Evolutionary conservation across 2,329 filamentous ascomycete genomes (phyloP).

Genomic region (Pseudomassariella vexata): DNA sequence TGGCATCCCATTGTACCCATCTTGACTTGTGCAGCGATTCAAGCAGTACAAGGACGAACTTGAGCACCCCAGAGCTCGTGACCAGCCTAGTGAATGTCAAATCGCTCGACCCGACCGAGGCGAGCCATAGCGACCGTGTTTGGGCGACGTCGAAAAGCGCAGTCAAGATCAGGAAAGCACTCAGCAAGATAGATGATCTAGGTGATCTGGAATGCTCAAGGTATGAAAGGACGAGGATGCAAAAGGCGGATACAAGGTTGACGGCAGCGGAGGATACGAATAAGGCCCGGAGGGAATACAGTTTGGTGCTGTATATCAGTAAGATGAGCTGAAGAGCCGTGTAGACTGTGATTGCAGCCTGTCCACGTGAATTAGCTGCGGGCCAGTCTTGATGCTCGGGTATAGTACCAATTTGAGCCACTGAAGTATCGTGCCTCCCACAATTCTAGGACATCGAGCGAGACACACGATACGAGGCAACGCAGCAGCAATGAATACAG

Average conservation of each 20-base stretch:
- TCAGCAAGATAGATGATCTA: conserved; percentile 37
- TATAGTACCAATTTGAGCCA: conserved; percentile 20
- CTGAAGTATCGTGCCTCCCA: conserved; percentile 21
- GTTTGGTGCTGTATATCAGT: conserved; percentile 15
- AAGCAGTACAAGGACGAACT: conserved; percentile 27
- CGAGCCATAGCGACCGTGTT: conserved; percentile 36
- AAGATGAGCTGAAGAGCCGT: conserved; percentile 18
- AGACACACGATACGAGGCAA: conserved; percentile 22
- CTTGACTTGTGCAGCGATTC: conserved; percentile 32
- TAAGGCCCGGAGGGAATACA: conserved; percentile 4
- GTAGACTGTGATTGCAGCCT: conserved; percentile 16
- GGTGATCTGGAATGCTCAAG: conserved; percentile 14
- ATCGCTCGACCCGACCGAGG: conserved; percentile 5
- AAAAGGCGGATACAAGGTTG: conserved; percentile 17
- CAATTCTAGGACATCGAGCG: conserved; percentile 21
- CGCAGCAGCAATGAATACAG: conserved; percentile 21
- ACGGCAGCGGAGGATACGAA: conserved; percentile 23
- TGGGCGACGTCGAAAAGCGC: conserved; percentile 37
- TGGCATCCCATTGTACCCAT: conserved; percentile 32
- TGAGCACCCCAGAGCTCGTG: conserved; percentile 27
- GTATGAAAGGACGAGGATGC: conserved; percentile 11
- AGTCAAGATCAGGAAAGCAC: conserved; percentile 33
- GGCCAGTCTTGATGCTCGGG: neutral
- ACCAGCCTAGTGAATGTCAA: conserved; percentile 25
- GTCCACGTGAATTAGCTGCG: conserved; percentile 6